Base-by-base conservation (phyloP, 208 protist species). In the Trypanosoma conorhini region DNA sequence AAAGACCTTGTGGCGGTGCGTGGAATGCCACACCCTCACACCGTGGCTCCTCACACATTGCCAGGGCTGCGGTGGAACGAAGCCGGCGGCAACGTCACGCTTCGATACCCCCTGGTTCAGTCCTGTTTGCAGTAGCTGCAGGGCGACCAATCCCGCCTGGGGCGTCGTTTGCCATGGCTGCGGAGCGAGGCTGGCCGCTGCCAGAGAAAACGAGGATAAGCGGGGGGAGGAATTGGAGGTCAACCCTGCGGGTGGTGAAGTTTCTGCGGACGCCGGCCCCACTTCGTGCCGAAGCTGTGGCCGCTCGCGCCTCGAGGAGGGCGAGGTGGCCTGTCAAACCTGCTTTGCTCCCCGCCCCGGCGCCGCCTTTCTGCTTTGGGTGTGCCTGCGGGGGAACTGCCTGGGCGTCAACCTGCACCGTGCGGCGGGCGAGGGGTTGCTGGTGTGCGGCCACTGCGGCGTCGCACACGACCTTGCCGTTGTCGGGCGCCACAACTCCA, bases 371-470 rank as follows among this genome's bases (percentile, higher is more conserved):
- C 44, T 28, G 54, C 62, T 66, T 40, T 94, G 88, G 86, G 70
- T 94, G 28, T 94, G 88, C 64, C 67, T 94, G 35, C 67, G 64
- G 22, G 62, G 81, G 26, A 81, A 84, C 44, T 94, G 88, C 61
- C 62, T 92, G 24, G 78, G 86, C 26, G 46, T 86, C 10, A 91
- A 94, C 75, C 7, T 80, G 28, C 42, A 56, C 38, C n/a, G n/a
- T 52, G 48, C 8, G 22, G 52, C 35, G 28, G 24, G 59, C 0
- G 59, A 51, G 10, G 35, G 42, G 15, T 44, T 57, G 33, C 62
- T 72, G 3, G 31, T 50, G 1, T 80, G 75, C 62, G 0, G 30
- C 26, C 26, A 65, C 35, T 80, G 75, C 42, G 62, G 58, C 22
- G 38, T 28, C 10, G 17, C 52, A 56, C 67, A 77, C 19, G 62